Base-by-base conservation (phyloP, 352 stramenopile genomes). In the Thraustochytrium striatum region DNA sequence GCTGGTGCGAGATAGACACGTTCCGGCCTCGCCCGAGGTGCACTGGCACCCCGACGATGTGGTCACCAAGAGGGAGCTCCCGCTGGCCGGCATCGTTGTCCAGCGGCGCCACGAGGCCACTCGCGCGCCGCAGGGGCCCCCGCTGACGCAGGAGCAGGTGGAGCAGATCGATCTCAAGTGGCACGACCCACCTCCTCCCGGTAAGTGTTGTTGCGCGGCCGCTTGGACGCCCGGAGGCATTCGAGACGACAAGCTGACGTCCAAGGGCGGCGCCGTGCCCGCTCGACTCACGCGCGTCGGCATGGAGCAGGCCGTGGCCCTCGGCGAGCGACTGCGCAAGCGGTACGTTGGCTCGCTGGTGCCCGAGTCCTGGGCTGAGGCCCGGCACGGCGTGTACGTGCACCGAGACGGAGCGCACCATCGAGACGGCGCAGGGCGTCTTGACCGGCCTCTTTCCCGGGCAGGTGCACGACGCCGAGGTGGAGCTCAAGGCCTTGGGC, bases 321-420 rank as follows among this genome's bases (percentile, higher is more conserved):
- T 70, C 5, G 59, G 59, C 28, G 41, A 30, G 36, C 59, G 59
- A 5, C 35, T 70, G 36, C 59, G 59, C 28, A 28, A 0, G 59
- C 36, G 41, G 25, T 70, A 70, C 38, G 8, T 70, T 9, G 59
- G 53, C 13, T 19, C 44, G 33, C 35, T 33, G 9, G 50, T 70
- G 11, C 59, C 53, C 21, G 32, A 16, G 3, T 9, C 11, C 35
- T 70, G 59, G 59, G 3, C 19, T 7, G 41, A 25, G 36, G 59
- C 35, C 13, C 50, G 7, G 30, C 13, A 70, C 21, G 35, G 53
- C 35, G 38, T 52, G 9, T 70, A 70, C 30, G 59, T 70, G 36
- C 59, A 70, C 59, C 16, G 44, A 33, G 41, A 70, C 59, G 38
- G 59, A 70, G 38, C 59, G 59, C 36, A 70, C 59, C 13, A 70